Percentiles rank a stretch among this genome's conserved stretches.
These are phyloP conservation scores for Marasmius fiardii DNA, from an alignment of 1,284 basidiomycete genomes.

Conservation along the genomic window DNA sequence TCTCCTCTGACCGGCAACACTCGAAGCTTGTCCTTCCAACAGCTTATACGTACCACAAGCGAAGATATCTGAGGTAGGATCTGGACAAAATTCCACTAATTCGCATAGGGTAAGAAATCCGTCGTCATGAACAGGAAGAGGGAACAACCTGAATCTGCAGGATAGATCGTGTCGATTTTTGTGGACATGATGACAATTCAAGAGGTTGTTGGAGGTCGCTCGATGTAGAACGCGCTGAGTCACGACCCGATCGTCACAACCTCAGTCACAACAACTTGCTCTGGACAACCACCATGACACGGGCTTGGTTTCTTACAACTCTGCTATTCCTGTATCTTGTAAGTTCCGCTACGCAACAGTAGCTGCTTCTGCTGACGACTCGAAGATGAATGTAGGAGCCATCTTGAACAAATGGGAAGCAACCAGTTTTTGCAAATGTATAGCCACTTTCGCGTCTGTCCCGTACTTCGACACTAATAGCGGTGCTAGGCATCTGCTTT, in stretches of 20 bases:
- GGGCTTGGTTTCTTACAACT: conserved; percentile 6
- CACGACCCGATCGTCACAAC: too few relatives aligned
- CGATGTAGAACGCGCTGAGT: too few relatives aligned
- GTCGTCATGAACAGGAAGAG: not conserved
- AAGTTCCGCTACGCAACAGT: conserved; percentile 16
- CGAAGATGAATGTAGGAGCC: conserved; percentile 23
- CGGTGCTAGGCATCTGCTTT: conserved; percentile 81
- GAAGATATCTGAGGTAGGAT: conserved; percentile 60
- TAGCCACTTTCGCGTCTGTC: conserved; percentile 16
- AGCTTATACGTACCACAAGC: conserved; percentile 91
- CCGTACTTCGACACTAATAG: conserved; percentile 3
- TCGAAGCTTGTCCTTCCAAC: conserved; percentile 24
- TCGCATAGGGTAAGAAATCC: not conserved
- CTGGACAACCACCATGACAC: conserved; percentile 11
- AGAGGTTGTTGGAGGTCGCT: too few relatives aligned
- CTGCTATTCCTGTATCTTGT: conserved; percentile 17
- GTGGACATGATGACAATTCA: not conserved
- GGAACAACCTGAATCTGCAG: conserved; percentile 64
- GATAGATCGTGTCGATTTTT: conserved; percentile 63
- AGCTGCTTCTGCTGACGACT: not conserved
- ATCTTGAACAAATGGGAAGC: conserved; percentile 75
- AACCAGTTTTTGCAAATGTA: conserved; percentile 82
- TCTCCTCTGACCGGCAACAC: conserved; percentile 36
- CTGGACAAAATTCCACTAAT: conserved; percentile 81
- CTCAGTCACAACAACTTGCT: too few relatives aligned